Conservation (phyloP, 495 filamentous ascomycete genomes). For the Penicillium diatomitis region DNA sequence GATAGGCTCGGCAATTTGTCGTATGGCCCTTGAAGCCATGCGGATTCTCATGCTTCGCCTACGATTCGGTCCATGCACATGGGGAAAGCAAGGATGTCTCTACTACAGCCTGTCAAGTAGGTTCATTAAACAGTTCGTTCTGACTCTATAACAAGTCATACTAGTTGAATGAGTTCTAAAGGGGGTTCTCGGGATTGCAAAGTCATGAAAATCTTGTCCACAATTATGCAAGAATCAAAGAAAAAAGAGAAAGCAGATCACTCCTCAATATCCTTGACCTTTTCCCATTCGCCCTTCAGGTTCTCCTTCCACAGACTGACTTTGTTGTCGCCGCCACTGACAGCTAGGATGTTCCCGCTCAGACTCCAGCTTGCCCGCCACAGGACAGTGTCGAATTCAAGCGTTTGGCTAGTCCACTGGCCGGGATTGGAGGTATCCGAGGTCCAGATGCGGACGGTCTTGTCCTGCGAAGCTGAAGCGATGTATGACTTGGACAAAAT, state of each 20-base stretch:
- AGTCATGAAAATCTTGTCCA: conserved; percentile 3
- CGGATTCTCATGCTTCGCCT: too few relatives aligned
- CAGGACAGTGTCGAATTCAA: conserved; percentile 78
- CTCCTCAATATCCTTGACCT: conserved; percentile 93
- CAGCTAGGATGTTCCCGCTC: conserved; percentile 93
- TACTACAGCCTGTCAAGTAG: too few relatives aligned
- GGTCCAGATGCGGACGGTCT: conserved; percentile 96
- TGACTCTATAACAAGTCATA: background rate
- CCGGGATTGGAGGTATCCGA: conserved; percentile 48
- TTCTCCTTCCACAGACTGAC: conserved; percentile 63
- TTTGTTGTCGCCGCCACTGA: conserved; percentile 91
- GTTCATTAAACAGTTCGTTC: too few relatives aligned
- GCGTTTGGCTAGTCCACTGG: conserved; percentile 73
- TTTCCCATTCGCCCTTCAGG: conserved; percentile 73
- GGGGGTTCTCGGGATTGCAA: conserved; percentile 2
- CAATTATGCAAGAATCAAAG: conserved; percentile 11
- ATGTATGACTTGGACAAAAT: conserved; percentile 93
- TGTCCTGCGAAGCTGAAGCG: conserved; percentile 88
- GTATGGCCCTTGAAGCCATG: too few relatives aligned
- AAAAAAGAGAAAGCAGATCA: conserved; percentile 29
- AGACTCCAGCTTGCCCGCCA: conserved; percentile 98
- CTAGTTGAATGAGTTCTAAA: background rate
- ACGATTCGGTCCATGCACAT: too few relatives aligned
- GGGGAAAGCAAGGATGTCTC: too few relatives aligned
- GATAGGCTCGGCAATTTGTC: too few relatives aligned